A percentile compares a stretch with the other conserved stretches of the same genome.
Conservation (phyloP, 1,284 basidiomycete genomes). For the Austroboletus niveus region DNA sequence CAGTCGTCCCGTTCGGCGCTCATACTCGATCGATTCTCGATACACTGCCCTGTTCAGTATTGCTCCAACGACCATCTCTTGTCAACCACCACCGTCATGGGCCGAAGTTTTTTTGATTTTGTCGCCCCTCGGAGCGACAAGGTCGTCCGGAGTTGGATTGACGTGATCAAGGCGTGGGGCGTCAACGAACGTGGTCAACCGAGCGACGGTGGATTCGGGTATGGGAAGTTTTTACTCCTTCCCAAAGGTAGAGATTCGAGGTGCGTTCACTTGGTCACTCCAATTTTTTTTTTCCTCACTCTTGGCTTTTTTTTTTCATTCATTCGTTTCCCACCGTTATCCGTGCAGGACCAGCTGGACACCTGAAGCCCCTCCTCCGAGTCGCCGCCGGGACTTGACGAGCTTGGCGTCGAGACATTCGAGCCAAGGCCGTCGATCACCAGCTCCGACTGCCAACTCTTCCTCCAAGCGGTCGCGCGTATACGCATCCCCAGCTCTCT, state of each 20-base stretch:
- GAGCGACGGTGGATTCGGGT: slow-evolving; percentile 77
- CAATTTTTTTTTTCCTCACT: background rate
- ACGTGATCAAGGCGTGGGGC: slow-evolving; percentile 73
- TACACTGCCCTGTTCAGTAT: slow-evolving; percentile 60
- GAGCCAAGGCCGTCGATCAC: slow-evolving; percentile 4
- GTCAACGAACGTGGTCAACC: slow-evolving; percentile 77
- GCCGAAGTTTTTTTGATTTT: slow-evolving; percentile 73
- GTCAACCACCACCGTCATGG: slow-evolving; percentile 52
- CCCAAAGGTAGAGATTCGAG: slow-evolving; percentile 58
- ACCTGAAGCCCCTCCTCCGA: slow-evolving; percentile 17
- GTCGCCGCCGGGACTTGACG: slow-evolving; percentile 29
- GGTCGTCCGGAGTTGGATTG: slow-evolving; percentile 66
- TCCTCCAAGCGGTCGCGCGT: slow-evolving; percentile 12
- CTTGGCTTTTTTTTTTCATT: background rate
- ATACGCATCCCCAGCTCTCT: slow-evolving; percentile 3
- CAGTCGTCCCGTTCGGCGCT: slow-evolving; percentile 69
- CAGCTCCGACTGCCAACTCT: background rate
- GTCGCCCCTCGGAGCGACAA: slow-evolving; percentile 59
- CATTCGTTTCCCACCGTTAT: slow-evolving; percentile 1
- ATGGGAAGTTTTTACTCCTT: slow-evolving; percentile 61
- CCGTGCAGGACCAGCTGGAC: slow-evolving; percentile 21
- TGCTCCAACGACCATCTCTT: slow-evolving; percentile 70
- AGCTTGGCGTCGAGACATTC: slow-evolving; percentile 8
- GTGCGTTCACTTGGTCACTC: slow-evolving; percentile 22
- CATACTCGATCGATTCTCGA: slow-evolving; percentile 71